Base-by-base conservation (phyloP, 352 stramenopile species). In the Globisporangium mamillatum region DNA sequence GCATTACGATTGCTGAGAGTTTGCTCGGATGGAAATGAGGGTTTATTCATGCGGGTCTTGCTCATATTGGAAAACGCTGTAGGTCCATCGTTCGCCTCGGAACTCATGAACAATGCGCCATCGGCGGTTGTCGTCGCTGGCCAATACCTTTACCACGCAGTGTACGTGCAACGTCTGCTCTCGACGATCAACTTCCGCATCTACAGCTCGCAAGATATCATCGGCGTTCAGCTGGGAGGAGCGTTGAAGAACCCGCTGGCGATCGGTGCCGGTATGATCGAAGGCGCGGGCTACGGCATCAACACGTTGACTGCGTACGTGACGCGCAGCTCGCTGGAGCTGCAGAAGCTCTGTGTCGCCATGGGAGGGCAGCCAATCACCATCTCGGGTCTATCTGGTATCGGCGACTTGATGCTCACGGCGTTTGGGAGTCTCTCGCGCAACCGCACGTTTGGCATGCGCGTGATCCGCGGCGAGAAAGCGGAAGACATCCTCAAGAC, bases 191-290 rank as follows among this genome's bases (percentile, higher is more conserved):
- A 93, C 66, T 99, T 99, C 73, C 92, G 95, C 57, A 91, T 98
- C 46, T 99, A 98, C 84, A 93, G 83, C 69, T 93, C 85, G 5
- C 85, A 93, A 63, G 96, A 99, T 79, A 92, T 97, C 60, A 91
- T 99, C 69, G 97, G 97, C 63, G 93, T 99, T 25, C 96, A 99
- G 75, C 84, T 99, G 38, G 96, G 97, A 52, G 97, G 97, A 8
- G 97, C 97, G 16, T 88, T 99, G 52, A 99, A 99, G 79, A 99
- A 99, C 78, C 95, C 98, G 2, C 93, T 99, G 75, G 97, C 97
- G 10, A 93, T 99, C 52, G 97, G 95, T 46, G 96, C 96, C 41
- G 97, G 97, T 34, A 99, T 99, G 94, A 97, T 97, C 72, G 96
- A 99, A 79, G 97, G 97, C 34, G 82, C 98, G 1, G 97, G 95